Base-by-base conservation (phyloP, 331 rosid species). In the Malus hybrid region DNA sequence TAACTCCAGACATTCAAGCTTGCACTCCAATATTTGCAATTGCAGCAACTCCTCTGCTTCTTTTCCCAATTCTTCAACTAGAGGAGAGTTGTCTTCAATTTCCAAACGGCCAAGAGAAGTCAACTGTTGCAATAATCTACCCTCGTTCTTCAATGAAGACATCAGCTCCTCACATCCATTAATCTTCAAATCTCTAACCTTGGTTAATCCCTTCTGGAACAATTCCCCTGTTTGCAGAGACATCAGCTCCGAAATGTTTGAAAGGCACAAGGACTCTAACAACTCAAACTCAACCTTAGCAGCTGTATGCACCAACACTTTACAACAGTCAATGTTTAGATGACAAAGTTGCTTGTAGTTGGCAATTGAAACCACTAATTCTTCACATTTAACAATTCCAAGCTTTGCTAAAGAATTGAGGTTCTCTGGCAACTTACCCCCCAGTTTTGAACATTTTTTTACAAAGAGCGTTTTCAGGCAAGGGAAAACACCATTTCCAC, bases 401-500 rank as follows among this genome's bases (percentile, higher is more conserved):
- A 78, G 27, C 6, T 42, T 7, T 57, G 6, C 14, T 10, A 78
- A 22, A 14, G 48, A 44, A 52, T 75, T 77, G n/a, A 69, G 77
- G 8, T 54, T 22, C 44, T 62, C 33, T 0, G 79, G 85, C 56
- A 82, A 5, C 10, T 33, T 64, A n/a, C 79, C 79, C 29, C 62
- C 32, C 33, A 78, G 64, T 42, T 54, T 69, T 46, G 73, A 73
- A 24, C 82, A 82, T 9, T 24, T 8, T 6, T 0, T 7, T 1
- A 78, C 42, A 1, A 12, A 39, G 10, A 39, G 13, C 13, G 4
- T 9, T 39, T 39, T 39, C 46, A 39, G 13, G 46, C 46, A 34
- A 19, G 73, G 68, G 66, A 77, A 81, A 12, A 46, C 72, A 11
- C 11, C 57, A 7, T 27, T n/a, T 31, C 13, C 52, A 5, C 0